phyloP scores from a whole-genome alignment of 306 rosid species.

The Sesbania bispinosa region DNA sequence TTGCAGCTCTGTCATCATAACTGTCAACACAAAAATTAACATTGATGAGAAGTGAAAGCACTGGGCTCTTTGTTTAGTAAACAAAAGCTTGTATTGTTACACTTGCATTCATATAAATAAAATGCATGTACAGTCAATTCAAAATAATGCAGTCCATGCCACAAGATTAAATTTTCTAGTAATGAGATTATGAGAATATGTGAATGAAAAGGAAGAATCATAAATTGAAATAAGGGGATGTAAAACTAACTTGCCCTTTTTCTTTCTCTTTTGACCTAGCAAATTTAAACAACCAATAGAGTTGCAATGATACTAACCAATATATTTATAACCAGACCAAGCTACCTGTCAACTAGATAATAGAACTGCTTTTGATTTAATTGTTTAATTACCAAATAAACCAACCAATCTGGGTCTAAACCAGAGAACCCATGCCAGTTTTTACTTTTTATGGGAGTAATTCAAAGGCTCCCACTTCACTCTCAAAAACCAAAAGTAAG shows the following conservation, averaged over 20 bases:
- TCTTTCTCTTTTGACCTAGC: not conserved
- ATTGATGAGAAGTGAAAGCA: not conserved
- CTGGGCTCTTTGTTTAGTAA: not conserved
- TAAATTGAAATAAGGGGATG: not conserved
- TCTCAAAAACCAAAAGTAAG: not conserved
- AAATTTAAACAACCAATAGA: not conserved
- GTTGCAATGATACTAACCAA: not conserved
- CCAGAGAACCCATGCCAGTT: not conserved
- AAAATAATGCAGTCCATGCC: not conserved
- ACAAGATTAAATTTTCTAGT: not conserved
- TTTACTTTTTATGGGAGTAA: not conserved
- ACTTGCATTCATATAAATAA: not conserved
- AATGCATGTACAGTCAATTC: not conserved
- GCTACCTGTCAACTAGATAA: not conserved
- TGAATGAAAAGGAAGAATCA: not conserved
- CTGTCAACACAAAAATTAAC: slow-evolving; percentile 37
- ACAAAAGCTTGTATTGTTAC: slow-evolving; percentile 13
- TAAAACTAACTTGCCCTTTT: not conserved
- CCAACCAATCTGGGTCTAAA: not conserved
- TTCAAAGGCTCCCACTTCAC: not conserved
- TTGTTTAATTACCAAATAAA: not conserved
- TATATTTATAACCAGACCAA: not conserved
- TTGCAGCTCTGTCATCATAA: slow-evolving; percentile 64
- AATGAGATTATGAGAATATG: too few relatives aligned
- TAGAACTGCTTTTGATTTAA: not conserved